Conservation (phyloP, 768 basidiomycete genomes). For the Tricholoma matsutake region DNA sequence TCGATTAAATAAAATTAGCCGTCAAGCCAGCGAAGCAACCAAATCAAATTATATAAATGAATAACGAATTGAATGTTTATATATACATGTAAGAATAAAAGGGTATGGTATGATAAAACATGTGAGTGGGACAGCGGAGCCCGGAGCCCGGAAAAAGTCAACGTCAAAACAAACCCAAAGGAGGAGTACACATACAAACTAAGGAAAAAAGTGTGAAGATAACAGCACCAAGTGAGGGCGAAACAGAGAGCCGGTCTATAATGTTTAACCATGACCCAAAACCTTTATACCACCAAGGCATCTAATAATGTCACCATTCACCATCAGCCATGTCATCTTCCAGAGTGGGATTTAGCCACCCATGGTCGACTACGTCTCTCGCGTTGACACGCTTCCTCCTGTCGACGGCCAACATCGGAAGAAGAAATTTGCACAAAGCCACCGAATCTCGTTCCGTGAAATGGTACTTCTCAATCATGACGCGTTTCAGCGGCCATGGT, state of each 20-base stretch:
- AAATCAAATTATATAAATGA: neutral
- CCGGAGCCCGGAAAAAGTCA: neutral
- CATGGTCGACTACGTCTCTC: conserved; percentile 68
- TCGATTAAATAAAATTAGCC: no score
- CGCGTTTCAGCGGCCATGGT: conserved; percentile 77
- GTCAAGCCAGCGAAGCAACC: neutral
- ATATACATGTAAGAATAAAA: neutral
- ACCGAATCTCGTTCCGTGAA: conserved; percentile 57
- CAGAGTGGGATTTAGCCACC: conserved; percentile 56
- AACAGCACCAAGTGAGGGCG: neutral
- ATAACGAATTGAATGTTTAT: no score
- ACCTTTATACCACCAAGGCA: neutral
- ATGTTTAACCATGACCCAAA: neutral
- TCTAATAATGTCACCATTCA: conserved; percentile 31
- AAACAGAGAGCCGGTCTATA: neutral
- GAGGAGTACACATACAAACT: conserved; percentile 1
- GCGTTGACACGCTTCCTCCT: conserved; percentile 68
- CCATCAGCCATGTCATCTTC: conserved; percentile 36
- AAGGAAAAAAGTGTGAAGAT: neutral
- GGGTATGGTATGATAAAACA: neutral
- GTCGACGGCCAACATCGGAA: conserved; percentile 74
- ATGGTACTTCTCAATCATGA: conserved; percentile 89
- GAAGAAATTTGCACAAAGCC: conserved; percentile 62
- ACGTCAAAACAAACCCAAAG: neutral
- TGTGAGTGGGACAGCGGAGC: no score